Evolutionary conservation across 164 flowering plant species (phyloP).

Genomic region (Macadamia integrifolia): DNA sequence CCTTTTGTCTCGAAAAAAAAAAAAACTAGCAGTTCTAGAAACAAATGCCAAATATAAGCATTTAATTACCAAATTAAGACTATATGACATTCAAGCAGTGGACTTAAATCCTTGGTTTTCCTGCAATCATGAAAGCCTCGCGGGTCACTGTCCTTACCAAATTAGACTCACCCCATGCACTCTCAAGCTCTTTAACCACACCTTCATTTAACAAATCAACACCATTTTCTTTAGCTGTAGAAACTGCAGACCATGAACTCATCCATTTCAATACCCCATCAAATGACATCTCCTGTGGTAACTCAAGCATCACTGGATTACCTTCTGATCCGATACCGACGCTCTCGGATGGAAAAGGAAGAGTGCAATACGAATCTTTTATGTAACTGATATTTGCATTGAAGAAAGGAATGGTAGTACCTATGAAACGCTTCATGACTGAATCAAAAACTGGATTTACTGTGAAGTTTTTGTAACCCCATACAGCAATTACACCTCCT

Average conservation of each 20-base stretch:
- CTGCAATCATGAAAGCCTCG: slow-evolving; percentile 11
- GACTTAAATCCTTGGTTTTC: neutral
- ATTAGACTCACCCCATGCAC: slow-evolving; percentile 17
- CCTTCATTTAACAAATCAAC: slow-evolving; percentile 23
- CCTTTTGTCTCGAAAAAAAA: too few relatives aligned
- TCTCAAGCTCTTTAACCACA: slow-evolving; percentile 19
- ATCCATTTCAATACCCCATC: slow-evolving; percentile 18
- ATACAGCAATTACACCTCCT: slow-evolving; percentile 60
- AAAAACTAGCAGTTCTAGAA: too few relatives aligned
- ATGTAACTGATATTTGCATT: slow-evolving; percentile 1
- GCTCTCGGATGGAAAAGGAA: slow-evolving; percentile 25
- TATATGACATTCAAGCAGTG: too few relatives aligned
- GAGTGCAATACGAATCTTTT: slow-evolving; percentile 11
- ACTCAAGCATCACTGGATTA: slow-evolving; percentile 16
- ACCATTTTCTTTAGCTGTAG: slow-evolving; percentile 21
- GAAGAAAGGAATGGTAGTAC: slow-evolving; percentile 11
- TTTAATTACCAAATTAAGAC: too few relatives aligned
- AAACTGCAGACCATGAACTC: slow-evolving; percentile 21
- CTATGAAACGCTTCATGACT: slow-evolving; percentile 19
- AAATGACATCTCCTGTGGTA: slow-evolving; percentile 11
- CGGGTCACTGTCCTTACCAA: neutral
- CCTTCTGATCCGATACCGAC: slow-evolving; percentile 16
- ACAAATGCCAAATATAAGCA: too few relatives aligned
- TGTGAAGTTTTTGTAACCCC: slow-evolving; percentile 56
- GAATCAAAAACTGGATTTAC: slow-evolving; percentile 31